phyloP scores from a whole-genome alignment of 768 basidiomycete genomes.

The Calvatia gigantea region DNA sequence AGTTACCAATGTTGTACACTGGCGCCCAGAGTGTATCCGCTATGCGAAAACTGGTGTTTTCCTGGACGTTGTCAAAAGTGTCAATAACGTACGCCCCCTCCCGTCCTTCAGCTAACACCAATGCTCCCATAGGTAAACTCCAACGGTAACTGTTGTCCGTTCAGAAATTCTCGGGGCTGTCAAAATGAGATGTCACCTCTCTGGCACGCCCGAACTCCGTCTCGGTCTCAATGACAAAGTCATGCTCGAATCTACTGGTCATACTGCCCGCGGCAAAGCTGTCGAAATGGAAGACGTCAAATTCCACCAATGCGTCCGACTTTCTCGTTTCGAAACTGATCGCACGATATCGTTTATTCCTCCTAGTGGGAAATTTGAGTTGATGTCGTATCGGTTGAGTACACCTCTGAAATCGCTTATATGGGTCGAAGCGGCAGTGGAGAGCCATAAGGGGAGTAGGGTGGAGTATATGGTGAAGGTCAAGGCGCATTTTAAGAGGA shows the following conservation, averaged over 20 bases:
- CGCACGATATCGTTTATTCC: conserved; percentile 99
- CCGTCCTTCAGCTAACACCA: not conserved
- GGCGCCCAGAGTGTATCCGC: conserved; percentile 95
- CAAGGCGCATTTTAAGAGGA: conserved; percentile 95
- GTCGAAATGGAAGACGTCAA: conserved; percentile 99
- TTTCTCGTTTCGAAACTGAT: conserved; percentile 97
- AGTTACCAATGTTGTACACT: conserved; percentile 97
- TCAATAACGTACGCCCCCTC: conserved; percentile 55
- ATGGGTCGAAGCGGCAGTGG: conserved; percentile 96
- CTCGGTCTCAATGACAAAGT: conserved; percentile 98
- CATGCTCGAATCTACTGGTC: conserved; percentile 97
- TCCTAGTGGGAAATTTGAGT: conserved; percentile 97
- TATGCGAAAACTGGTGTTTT: conserved; percentile 99
- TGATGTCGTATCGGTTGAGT: conserved; percentile 96
- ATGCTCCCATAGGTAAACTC: conserved; percentile 76
- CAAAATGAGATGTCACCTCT: conserved; percentile 99
- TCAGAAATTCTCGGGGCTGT: conserved; percentile 96
- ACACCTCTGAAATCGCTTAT: conserved; percentile 96
- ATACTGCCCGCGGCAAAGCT: conserved; percentile 92
- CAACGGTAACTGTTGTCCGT: conserved; percentile 92
- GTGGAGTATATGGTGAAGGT: conserved; percentile 96
- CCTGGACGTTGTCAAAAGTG: conserved; percentile 97
- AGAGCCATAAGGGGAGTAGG: conserved; percentile 89
- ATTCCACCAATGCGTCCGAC: conserved; percentile 98
- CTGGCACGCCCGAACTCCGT: conserved; percentile 98